Evolutionary conservation across 495 filamentous ascomycete species (phyloP), one percentile per base, ranked within the genome.

Genomic region (Hypomontagnella submonticulosa): DNA sequence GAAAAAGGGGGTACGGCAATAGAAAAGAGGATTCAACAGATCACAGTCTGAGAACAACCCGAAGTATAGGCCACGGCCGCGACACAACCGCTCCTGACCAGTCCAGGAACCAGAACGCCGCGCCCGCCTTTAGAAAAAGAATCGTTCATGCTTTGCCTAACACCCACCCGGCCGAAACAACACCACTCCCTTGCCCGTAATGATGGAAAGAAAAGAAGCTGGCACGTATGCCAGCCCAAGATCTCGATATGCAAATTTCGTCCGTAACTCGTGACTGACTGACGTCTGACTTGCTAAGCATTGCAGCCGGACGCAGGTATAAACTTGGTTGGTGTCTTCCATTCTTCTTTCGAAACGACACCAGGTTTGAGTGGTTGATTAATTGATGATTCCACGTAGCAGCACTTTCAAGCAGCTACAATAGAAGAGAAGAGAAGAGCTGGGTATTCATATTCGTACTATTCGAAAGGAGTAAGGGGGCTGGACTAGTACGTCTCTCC

Each of bases 401-500:
- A 41, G 40, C 49, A 57, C 43, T 64, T n/a, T 48, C 20, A 52
- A 60, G 55, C 44, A 47, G 36, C 38, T 67, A 67, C 56, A 67
- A 53, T 42, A 70, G 63, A 69, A 71, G 70, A 66, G 59, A 61
- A 59, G 38, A 56, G 54, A 63, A 64, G 33, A 50, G 41, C 37
- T 30, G n/a, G 23, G 23, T 27, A 27, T 27, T 27, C 23, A 6
- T 27, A 27, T 27, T 27, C 23, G 23, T 27, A 27, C 6, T 27
- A 27, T 27, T 27, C 23, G 23, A 6, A 27, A 6, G 23, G 23
- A 34, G 19, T 9, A 50, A 50, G 12, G 46, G 52, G 61, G 20
- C 32, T 8, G 15, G 49, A 37, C 40, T 76, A 82, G 53, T 82
- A 83, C 3, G 79, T 83, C 74, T 83, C 80, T 13, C 80, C 80